Evolutionary conservation across 768 basidiomycete species (phyloP), one percentile per base, ranked within the genome.

Genomic region (Lentinus tigrinus): DNA sequence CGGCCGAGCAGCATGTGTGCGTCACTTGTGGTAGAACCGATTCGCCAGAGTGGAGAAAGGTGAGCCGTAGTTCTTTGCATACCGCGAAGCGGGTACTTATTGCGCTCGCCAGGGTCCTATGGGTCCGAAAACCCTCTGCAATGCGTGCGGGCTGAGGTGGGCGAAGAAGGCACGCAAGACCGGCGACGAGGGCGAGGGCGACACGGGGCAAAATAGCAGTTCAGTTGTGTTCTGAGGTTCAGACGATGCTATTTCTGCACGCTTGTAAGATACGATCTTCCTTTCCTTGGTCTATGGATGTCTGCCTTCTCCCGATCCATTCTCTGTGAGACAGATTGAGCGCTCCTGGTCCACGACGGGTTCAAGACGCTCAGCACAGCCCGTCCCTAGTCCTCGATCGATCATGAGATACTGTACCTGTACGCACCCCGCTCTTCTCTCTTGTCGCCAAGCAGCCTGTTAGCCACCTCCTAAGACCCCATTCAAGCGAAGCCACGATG

Each of bases 41-140:
- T 72, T 95, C 93, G 40, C 95, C 97, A 0, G 96, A 99, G 74
- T 99, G 96, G 96, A 83, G 96, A 65, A 95, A 94, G 81, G 92
- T 81, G 51, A 50, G 69, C 24, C 2, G 3, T 28, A 44, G 42
- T 27, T 36, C 54, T 27, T 17, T 43, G 23, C 26, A 10, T 17
- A 2, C 23, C 5, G 11, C 37, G 17, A 24, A n/a, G 13, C 4
- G 46, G 17, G 17, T 39, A 16, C 37, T 54, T 34, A 42, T 28
- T 44, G 5, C n/a, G 2, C 9, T 3, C 8, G 1, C 11, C 63
- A 91, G 91, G 96, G 96, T 11, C 96, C 96, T 1, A 80, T 84
- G 54, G 96, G 96, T 36, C 94, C 96, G 1, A 99, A 98, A 76
- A 97, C 96, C n/a, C 75, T 98, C 4, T 98, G 96, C 78, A 97